phyloP scores from a whole-genome alignment of 2,329 filamentous ascomycete genomes.

The Fusarium cicatricum region DNA sequence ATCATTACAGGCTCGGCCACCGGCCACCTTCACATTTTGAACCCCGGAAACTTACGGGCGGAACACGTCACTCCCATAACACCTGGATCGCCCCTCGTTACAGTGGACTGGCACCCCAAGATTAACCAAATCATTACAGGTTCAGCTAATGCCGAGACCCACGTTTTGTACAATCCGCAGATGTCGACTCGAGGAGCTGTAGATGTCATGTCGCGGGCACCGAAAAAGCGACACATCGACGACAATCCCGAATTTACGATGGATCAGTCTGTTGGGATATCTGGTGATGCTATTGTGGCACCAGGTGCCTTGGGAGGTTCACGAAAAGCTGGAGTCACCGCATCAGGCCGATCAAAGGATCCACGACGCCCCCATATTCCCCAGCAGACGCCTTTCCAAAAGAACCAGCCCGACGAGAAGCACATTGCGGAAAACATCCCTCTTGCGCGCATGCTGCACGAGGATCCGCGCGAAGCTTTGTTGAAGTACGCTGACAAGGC shows the following conservation, averaged over 20 bases:
- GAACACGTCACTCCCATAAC: conserved; percentile 92
- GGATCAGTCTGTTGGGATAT: conserved; percentile 81
- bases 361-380: conserved; percentile 87
- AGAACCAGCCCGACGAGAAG: conserved; percentile 87
- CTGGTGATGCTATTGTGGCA: conserved; percentile 81
- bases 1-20: conserved; percentile 89
- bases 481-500: conserved; percentile 95
- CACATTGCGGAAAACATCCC: conserved; percentile 90
- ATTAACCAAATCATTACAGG: conserved; percentile 97
- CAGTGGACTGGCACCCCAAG: conserved; percentile 90
- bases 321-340: conserved; percentile 74
- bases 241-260: conserved; percentile 89
- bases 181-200: conserved; percentile 83
- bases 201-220: conserved; percentile 89
- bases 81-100: conserved; percentile 80
- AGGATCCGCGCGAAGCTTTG: conserved; percentile 92
- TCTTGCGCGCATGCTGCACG: conserved; percentile 90
- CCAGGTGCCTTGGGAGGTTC: conserved; percentile 66
- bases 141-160: conserved; percentile 88
- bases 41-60: conserved; percentile 86
- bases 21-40: conserved; percentile 90
- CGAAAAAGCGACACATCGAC: conserved; percentile 94
- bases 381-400: conserved; percentile 86
- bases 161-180: conserved; percentile 89
- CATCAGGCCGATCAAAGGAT: conserved; percentile 78